Evolutionary conservation across 495 filamentous ascomycete species (phyloP), one percentile per base, ranked within the genome.

Genomic region (Antarctomyces pellizariae): DNA sequence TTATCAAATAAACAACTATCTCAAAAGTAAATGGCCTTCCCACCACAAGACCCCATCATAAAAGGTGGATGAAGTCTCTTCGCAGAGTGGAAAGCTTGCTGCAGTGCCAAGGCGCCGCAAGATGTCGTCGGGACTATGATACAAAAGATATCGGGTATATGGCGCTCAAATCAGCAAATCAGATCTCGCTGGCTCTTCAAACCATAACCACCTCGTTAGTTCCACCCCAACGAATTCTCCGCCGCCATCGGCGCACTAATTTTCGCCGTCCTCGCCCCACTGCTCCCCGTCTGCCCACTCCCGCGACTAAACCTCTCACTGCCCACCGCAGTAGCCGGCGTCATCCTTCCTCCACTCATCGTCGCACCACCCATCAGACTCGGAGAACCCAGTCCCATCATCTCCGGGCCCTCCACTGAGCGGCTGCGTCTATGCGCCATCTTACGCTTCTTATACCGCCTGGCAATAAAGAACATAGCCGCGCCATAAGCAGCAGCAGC

Each of bases 191-290:
- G n/a, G n/a, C n/a, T n/a, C n/a, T n/a, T n/a, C n/a, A n/a, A n/a
- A n/a, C n/a, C n/a, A n/a, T n/a, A n/a, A n/a, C n/a, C n/a, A n/a
- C n/a, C n/a, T 45, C 29, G 52, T 64, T 64, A 97, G 56, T 91
- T 93, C 86, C 86, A 97, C 36, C 86, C 86, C 35, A 97, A 65
- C 28, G 80, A 91, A 56, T 97, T 97, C 59, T 92, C 86, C 22
- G 83, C 77, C 59, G 84, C 89, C 32, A 97, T 76, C 3, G 86
- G 86, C 26, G 66, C 69, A 22, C 70, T 75, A 37, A 80, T 80
- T 44, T 63, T 60, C 35, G 62, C 51, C 26, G 67, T 69, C 37
- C 72, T 56, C 26, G 72, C 72, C 45, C 75, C 78, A 58, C 66
- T 66, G 47, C 71, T 70, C 13, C 62, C 64, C 41, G 68, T 75